Evolutionary conservation across 192 early-diverging fungal species (phyloP).

Genomic region (Backusella tuberculispora): DNA sequence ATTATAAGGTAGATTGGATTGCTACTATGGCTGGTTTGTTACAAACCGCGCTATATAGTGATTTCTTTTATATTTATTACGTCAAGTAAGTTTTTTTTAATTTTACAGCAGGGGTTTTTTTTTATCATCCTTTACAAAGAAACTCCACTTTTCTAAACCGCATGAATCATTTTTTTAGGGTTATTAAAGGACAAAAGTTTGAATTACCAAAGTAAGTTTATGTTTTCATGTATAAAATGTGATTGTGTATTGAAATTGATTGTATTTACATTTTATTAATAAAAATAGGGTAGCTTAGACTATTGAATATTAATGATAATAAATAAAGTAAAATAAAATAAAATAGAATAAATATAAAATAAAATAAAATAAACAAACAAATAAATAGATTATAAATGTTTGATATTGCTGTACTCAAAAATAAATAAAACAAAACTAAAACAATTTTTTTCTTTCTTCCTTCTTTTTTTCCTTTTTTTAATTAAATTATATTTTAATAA

Average conservation of each 20-base stretch:
- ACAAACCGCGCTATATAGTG: constrained; percentile 94
- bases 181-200: constrained; percentile 72
- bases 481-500: background rate
- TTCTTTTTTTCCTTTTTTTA: background rate
- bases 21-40: constrained; percentile 88
- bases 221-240: background rate
- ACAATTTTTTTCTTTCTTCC: constrained; percentile 4
- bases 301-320: background rate
- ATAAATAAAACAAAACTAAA: constrained; percentile 6
- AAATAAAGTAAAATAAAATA: background rate
- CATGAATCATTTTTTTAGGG: constrained; percentile 45
- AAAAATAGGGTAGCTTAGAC: background rate
- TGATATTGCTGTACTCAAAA: constrained; percentile 5
- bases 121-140: background rate
- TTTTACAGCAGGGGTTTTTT: background rate
- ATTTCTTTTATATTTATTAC: constrained; percentile 98
- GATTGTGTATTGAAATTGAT: no score
- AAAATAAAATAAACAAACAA: background rate
- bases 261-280: background rate
- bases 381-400: background rate
- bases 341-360: background rate
- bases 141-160: background rate
- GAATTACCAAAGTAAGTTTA: constrained; percentile 60
- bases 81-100: constrained; percentile 54
- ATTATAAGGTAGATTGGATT: constrained; percentile 67